A percentile compares a stretch with the other conserved stretches of the same genome.
Evolutionary conservation across 2,329 filamentous ascomycete species (phyloP).

Genomic region (Fusarium agapanthi): DNA sequence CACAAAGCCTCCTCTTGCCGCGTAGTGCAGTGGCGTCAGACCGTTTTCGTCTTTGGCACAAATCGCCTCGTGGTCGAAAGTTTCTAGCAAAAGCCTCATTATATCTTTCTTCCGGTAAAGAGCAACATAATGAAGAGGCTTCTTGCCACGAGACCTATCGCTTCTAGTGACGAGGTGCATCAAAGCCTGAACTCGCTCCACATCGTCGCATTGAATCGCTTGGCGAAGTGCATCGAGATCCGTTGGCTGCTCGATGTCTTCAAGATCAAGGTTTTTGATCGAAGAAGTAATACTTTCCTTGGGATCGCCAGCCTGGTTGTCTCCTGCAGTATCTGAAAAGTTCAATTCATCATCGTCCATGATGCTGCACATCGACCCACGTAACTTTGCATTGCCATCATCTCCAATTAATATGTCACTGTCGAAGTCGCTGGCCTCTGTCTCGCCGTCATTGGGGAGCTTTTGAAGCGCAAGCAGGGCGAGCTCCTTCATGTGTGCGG

Average conservation of each 20-base stretch:
- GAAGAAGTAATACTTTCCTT: not conserved
- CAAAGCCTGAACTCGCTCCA: not conserved
- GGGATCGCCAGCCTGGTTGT: not conserved
- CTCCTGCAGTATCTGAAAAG: not conserved
- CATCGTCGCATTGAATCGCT: not conserved
- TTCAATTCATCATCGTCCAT: not conserved
- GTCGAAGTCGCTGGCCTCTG: not conserved
- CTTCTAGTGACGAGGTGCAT: not conserved
- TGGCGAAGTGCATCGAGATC: not conserved
- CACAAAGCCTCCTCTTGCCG: not conserved
- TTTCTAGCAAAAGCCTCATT: not conserved
- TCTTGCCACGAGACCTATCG: not conserved
- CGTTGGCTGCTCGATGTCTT: not conserved
- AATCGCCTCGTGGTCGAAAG: not conserved
- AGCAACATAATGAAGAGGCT: not conserved
- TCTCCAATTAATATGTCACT: not conserved
- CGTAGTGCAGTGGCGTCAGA: not conserved
- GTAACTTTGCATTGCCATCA: not conserved
- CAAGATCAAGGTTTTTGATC: not conserved
- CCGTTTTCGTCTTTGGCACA: not conserved
- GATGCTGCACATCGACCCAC: not conserved
- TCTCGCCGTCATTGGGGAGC: not conserved
- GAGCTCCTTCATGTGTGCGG: not conserved
- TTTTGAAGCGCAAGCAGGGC: not conserved
- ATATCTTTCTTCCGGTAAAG: not conserved